Evolutionary conservation across 1,284 basidiomycete species (phyloP).

Genomic region (Rhodotorula sp.): DNA sequence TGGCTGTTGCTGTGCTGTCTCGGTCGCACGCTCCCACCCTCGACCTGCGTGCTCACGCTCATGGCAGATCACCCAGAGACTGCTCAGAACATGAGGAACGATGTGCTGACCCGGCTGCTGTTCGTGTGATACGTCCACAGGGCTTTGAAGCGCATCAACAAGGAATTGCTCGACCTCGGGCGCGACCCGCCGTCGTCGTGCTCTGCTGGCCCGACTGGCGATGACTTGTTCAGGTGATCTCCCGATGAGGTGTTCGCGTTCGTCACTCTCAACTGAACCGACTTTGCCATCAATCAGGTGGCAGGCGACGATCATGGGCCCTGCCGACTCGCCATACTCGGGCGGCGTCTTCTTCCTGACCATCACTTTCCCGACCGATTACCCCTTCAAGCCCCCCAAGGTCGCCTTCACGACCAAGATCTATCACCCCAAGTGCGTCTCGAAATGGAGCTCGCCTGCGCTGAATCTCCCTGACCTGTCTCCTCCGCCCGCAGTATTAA

Average conservation of each 20-base stretch:
- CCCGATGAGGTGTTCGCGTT: neutral
- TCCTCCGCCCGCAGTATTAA: slow-evolving; percentile 74
- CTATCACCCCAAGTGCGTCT: slow-evolving; percentile 55
- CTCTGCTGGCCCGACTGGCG: slow-evolving; percentile 91
- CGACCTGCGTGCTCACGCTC: no score
- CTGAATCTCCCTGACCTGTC: no score
- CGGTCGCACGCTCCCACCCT: no score
- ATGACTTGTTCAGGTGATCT: slow-evolving; percentile 73
- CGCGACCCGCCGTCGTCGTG: slow-evolving; percentile 96
- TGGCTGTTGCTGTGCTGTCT: no score
- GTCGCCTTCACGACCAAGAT: slow-evolving; percentile 94
- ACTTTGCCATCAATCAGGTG: slow-evolving; percentile 54
- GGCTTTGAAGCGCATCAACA: slow-evolving; percentile 99
- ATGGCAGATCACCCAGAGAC: no score
- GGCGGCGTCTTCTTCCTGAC: slow-evolving; percentile 50
- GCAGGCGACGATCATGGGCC: slow-evolving; percentile 54
- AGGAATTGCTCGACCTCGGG: slow-evolving; percentile 97
- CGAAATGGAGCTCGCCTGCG: neutral
- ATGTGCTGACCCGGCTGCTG: neutral
- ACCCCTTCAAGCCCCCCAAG: slow-evolving; percentile 99
- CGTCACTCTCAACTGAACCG: neutral
- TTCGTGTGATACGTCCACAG: slow-evolving; percentile 52
- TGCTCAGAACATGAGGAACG: no score
- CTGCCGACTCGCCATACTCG: slow-evolving; percentile 38
- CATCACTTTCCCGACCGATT: slow-evolving; percentile 89